A percentile compares a stretch with the other conserved stretches of the same genome.
Evolutionary conservation across 306 rosid genomes (phyloP).

Genomic region (Trifolium subterraneum): DNA sequence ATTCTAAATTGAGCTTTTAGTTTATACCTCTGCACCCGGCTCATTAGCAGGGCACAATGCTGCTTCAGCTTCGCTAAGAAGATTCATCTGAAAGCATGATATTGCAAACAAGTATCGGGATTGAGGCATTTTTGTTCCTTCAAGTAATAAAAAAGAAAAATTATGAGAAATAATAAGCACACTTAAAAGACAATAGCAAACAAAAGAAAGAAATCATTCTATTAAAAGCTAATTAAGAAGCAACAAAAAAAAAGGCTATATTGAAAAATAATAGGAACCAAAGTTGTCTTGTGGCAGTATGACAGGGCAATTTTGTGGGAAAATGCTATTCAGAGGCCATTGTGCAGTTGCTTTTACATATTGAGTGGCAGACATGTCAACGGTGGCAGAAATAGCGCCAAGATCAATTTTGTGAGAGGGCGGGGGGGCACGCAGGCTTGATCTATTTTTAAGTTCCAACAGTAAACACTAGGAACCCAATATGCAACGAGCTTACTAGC

Average conservation of each 20-base stretch:
- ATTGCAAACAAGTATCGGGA: conserved; percentile 97
- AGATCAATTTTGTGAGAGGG: neutral
- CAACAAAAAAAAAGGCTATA: neutral
- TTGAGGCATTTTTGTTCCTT: conserved; percentile 91
- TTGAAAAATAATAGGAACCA: conserved; percentile 7
- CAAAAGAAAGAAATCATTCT: conserved; percentile 12
- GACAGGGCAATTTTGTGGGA: neutral
- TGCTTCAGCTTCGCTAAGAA: conserved; percentile 88
- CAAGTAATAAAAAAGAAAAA: conserved; percentile 46
- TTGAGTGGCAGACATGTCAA: neutral
- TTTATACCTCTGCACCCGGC: conserved; percentile 80
- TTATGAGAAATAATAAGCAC: conserved; percentile 31
- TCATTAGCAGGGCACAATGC: conserved; percentile 83
- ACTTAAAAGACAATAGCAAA: neutral
- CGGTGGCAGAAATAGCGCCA: neutral
- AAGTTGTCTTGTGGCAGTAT: neutral
- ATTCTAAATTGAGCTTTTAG: conserved; percentile 40
- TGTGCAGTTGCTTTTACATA: neutral
- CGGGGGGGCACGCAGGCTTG: neutral
- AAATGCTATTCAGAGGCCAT: neutral
- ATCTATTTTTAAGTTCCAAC: neutral
- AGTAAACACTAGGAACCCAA: neutral
- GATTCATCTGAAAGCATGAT: conserved; percentile 96
- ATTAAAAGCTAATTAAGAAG: conserved; percentile 16
- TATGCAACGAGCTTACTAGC: neutral